Evolutionary conservation across 75 land plant genomes (phyloP).

Genomic region (Picea sitchensis): DNA sequence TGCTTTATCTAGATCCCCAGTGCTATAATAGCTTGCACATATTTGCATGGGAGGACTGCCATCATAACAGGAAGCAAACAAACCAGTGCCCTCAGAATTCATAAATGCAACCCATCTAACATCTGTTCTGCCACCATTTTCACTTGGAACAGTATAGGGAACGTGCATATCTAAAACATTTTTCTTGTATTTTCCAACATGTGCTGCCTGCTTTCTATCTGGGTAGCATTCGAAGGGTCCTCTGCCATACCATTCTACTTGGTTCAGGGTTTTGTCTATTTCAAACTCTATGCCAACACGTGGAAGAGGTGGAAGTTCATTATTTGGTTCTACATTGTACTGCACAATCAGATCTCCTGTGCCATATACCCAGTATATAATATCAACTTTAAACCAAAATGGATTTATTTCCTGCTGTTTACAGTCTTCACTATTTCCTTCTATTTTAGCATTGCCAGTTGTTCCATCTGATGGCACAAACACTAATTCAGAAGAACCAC

Average conservation of each 20-base stretch:
- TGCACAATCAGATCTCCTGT: constrained; percentile 76
- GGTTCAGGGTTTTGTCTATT: constrained; percentile 49
- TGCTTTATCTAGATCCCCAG: constrained; percentile 77
- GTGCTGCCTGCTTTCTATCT: constrained; percentile 87
- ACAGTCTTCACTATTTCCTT: not conserved
- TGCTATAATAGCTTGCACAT: constrained; percentile 84
- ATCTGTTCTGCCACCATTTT: constrained; percentile 87
- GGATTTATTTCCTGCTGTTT: not conserved
- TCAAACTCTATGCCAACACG: constrained; percentile 80
- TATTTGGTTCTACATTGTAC: constrained; percentile 51
- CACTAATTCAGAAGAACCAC: constrained; percentile 4
- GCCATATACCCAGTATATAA: constrained; percentile 64
- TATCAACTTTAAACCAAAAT: constrained; percentile 33
- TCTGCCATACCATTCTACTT: constrained; percentile 74
- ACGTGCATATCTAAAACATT: constrained; percentile 76
- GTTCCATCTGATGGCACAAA: not conserved
- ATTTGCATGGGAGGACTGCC: constrained; percentile 84
- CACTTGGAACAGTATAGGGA: constrained; percentile 94
- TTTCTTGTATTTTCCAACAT: constrained; percentile 68
- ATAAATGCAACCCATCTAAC: constrained; percentile 85
- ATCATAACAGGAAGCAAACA: constrained; percentile 66
- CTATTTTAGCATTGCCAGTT: not conserved
- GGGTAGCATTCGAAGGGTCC: constrained; percentile 99
- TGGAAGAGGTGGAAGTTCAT: constrained; percentile 85
- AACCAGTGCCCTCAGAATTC: constrained; percentile 48